Evolutionary conservation across 2,329 filamentous ascomycete species (phyloP).

Genomic region (Fusarium sp.): DNA sequence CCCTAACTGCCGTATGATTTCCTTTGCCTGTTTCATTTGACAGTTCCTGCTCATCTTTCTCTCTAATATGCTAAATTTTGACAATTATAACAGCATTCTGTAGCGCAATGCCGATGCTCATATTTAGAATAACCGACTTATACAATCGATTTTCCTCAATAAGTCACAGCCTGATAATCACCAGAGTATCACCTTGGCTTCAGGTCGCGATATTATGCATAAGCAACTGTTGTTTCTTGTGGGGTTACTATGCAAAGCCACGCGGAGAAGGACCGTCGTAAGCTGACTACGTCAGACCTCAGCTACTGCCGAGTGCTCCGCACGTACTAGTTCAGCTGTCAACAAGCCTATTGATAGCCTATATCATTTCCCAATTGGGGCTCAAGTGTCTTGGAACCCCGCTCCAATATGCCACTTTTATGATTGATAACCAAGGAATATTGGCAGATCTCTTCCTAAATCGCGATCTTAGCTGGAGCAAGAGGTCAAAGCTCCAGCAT

Average conservation of each 20-base stretch:
- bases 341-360: background rate
- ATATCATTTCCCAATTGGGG: background rate
- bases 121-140: fast-evolving
- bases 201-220: background rate
- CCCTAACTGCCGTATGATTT: fast-evolving
- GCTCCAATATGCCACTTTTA: background rate
- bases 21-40: fast-evolving
- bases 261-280: fast-evolving
- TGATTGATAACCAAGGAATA: no score
- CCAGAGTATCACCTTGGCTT: fast-evolving
- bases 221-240: background rate
- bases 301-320: background rate
- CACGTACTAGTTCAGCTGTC: background rate
- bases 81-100: background rate
- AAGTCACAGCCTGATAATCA: fast-evolving
- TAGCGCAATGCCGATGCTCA: background rate
- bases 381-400: background rate
- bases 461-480: background rate
- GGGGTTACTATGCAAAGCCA: background rate
- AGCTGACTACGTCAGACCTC: background rate
- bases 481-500: background rate
- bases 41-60: background rate
- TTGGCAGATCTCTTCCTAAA: background rate
- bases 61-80: no score
- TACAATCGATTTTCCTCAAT: background rate